Conservation (phyloP, 2,329 filamentous ascomycete genomes). For the Aspergillus fructus region DNA sequence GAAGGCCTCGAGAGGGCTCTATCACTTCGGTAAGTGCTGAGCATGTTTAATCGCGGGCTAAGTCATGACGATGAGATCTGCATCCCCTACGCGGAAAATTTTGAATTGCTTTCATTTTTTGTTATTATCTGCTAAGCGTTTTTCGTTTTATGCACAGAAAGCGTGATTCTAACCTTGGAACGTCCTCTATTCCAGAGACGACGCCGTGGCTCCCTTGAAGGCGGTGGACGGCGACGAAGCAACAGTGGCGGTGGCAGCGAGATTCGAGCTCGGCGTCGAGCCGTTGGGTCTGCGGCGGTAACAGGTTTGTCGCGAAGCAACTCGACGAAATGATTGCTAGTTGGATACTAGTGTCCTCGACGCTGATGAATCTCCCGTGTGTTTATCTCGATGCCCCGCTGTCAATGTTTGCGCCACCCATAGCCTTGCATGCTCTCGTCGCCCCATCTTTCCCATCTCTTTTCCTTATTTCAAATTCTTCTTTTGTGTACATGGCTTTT, state of each 20-base stretch:
- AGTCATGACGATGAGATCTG: conserved; percentile 22
- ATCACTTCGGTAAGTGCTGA: conserved; percentile 38
- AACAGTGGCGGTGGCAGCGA: conserved; percentile 44
- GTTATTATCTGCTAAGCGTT: conserved; percentile 42
- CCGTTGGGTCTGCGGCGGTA: conserved; percentile 38
- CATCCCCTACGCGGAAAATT: conserved; percentile 11
- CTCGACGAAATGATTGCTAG: conserved; percentile 37
- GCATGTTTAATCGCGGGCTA: conserved; percentile 25
- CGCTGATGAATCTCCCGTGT: conserved; percentile 31
- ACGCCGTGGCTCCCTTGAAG: conserved; percentile 43
- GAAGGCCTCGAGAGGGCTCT: conserved; percentile 42
- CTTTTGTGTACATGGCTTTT: conserved; percentile 44
- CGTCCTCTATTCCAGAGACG: conserved; percentile 48
- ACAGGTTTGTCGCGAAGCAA: conserved; percentile 43
- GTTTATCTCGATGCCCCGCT: conserved; percentile 24
- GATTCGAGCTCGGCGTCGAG: conserved; percentile 42
- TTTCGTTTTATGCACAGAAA: conserved; percentile 38
- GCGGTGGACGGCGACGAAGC: conserved; percentile 41
- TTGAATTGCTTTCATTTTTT: conserved; percentile 13
- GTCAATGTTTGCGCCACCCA: conserved; percentile 23
- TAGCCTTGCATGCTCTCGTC: conserved; percentile 20
- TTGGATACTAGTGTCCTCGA: conserved; percentile 22
- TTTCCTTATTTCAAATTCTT: conserved; percentile 27
- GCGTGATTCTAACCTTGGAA: conserved; percentile 49
- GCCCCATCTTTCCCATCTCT: conserved; percentile 18